Percentiles rank a stretch among this genome's conserved stretches.
These are phyloP conservation scores for Aspergillus oerlinghausenensis DNA, from an alignment of 2,329 filamentous ascomycete species.

Conservation along the genomic window DNA sequence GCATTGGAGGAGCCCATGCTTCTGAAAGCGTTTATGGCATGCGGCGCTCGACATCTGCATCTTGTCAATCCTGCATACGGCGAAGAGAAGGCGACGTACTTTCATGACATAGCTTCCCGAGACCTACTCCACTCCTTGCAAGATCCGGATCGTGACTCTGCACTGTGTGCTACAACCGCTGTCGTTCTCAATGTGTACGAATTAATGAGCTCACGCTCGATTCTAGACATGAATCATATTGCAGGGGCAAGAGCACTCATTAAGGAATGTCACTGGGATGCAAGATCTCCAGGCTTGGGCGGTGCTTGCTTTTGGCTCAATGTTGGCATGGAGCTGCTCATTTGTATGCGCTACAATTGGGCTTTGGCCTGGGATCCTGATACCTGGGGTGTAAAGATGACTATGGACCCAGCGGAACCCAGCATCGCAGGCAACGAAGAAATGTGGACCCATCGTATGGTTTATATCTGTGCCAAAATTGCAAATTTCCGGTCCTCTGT, in stretches of 20 bases:
- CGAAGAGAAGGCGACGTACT: constrained; percentile 72
- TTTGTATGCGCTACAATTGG: constrained; percentile 83
- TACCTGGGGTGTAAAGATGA: constrained; percentile 80
- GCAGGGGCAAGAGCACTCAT: constrained; percentile 79
- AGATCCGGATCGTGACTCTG: constrained; percentile 77
- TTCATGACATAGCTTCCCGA: constrained; percentile 81
- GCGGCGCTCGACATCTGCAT: constrained; percentile 76
- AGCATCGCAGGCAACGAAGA: constrained; percentile 64
- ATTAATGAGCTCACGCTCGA: constrained; percentile 77
- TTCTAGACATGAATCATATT: constrained; percentile 84
- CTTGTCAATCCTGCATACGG: constrained; percentile 65
- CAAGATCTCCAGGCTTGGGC: constrained; percentile 70
- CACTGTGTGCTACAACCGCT: constrained; percentile 80
- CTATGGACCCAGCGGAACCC: constrained; percentile 56
- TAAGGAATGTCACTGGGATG: constrained; percentile 85
- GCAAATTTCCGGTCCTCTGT: constrained; percentile 75
- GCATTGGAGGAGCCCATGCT: constrained; percentile 81
- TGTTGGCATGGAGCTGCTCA: constrained; percentile 83
- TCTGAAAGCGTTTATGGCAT: constrained; percentile 81
- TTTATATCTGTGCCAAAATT: constrained; percentile 84
- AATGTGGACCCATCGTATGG: constrained; percentile 79
- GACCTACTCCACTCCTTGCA: constrained; percentile 72
- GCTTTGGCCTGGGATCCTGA: constrained; percentile 83
- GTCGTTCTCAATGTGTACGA: constrained; percentile 90
- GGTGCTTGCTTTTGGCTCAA: constrained; percentile 93